A percentile compares a stretch with the other conserved stretches of the same genome.
Conservation (phyloP, 2,329 filamentous ascomycete species). For the Colletotrichum musicola region DNA sequence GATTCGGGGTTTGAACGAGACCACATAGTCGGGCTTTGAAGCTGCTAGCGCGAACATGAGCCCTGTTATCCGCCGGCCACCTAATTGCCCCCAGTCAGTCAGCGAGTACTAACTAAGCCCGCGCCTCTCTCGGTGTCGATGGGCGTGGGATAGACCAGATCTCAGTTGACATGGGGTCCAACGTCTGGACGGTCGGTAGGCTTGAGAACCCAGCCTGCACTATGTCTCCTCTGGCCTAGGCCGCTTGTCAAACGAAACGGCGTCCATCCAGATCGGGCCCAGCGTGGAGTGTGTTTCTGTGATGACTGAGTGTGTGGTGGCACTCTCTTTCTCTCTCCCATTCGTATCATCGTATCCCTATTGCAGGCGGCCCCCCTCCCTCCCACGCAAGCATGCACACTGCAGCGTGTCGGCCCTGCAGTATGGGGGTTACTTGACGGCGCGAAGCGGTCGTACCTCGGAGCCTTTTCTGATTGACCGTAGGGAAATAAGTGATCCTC, state of each 20-base stretch:
- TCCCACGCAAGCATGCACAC: constrained; percentile 4
- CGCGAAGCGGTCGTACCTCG: constrained; percentile 48
- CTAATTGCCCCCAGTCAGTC: no score
- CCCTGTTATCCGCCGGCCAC: background rate
- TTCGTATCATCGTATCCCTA: constrained; percentile 28
- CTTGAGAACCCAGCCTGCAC: background rate
- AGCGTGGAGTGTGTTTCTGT: constrained; percentile 1
- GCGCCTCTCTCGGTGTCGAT: constrained; percentile 30
- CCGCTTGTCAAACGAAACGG: constrained; percentile 33
- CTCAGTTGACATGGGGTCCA: constrained; percentile 21
- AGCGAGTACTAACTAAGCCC: background rate
- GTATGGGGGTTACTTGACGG: constrained; percentile 23
- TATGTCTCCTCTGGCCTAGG: constrained; percentile 5
- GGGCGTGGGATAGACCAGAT: constrained; percentile 6
- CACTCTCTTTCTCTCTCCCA: constrained; percentile 6
- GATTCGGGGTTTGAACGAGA: constrained; percentile 29
- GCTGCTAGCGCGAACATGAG: constrained; percentile 19
- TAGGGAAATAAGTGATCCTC: constrained; percentile 39
- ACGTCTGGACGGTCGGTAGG: background rate
- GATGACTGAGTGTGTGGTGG: constrained; percentile 15
- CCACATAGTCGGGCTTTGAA: constrained; percentile 31
- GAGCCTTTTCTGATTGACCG: constrained; percentile 46
- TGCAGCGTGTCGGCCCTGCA: constrained; percentile 30
- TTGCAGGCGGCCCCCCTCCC: background rate
- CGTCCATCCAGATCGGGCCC: constrained; percentile 34